Evolutionary conservation across 768 basidiomycete species (phyloP).

Genomic region (Cubamyces lactineus): DNA sequence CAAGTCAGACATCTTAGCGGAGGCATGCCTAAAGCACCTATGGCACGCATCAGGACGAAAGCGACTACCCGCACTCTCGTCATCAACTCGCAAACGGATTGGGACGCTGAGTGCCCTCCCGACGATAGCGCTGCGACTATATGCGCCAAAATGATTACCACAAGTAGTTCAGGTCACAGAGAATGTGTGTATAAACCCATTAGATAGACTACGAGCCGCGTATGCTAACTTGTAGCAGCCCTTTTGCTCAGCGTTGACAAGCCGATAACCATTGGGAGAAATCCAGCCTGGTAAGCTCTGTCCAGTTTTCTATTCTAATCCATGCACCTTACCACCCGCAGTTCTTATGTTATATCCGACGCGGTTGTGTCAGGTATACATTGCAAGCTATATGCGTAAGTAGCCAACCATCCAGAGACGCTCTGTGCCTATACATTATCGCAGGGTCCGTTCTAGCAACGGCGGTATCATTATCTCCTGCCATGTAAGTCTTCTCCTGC

Average conservation of each 20-base stretch:
- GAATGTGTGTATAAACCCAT: conserved; percentile 51
- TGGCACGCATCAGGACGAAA: neutral
- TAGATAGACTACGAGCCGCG: neutral
- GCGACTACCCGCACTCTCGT: conserved; percentile 1
- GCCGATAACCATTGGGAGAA: conserved; percentile 72
- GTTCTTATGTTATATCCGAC: conserved; percentile 67
- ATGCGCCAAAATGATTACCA: conserved; percentile 76
- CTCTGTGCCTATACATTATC: neutral
- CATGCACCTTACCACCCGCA: conserved; percentile 14
- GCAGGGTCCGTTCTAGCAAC: conserved; percentile 67
- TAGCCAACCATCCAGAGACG: conserved; percentile 7
- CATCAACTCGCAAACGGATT: conserved; percentile 1
- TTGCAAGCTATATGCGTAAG: conserved; percentile 81
- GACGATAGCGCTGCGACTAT: conserved; percentile 38
- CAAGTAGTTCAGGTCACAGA: conserved; percentile 57
- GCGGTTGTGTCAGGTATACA: conserved; percentile 68
- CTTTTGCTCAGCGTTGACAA: conserved; percentile 62
- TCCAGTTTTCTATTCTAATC: neutral
- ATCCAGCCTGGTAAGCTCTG: conserved; percentile 62
- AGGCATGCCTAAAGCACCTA: conserved; percentile 2
- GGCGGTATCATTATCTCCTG: conserved; percentile 81
- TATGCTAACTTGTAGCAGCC: conserved; percentile 42
- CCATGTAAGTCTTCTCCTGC: conserved; percentile 49
- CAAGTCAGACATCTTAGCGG: too few relatives aligned
- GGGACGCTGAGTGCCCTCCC: neutral